phyloP scores from a whole-genome alignment of 768 basidiomycete species.

The Lactarius quietus region DNA sequence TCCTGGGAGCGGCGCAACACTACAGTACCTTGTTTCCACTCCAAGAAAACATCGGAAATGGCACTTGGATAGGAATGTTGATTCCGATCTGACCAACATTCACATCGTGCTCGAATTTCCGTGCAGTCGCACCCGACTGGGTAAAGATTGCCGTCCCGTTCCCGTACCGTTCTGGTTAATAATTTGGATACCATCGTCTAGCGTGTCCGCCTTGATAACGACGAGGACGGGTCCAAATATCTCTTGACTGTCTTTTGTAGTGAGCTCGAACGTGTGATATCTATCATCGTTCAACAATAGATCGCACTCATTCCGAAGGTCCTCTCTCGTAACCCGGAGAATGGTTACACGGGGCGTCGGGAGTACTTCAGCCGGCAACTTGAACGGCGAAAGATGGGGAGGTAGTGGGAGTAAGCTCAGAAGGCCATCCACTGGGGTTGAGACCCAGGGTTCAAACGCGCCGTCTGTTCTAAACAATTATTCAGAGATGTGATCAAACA shows the following conservation, averaged over 20 bases:
- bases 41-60: slow-evolving; percentile 93
- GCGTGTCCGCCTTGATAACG: slow-evolving; percentile 70
- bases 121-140: slow-evolving; percentile 90
- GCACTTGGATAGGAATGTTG: slow-evolving; percentile 91
- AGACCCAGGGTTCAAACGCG: slow-evolving; percentile 66
- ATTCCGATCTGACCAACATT: slow-evolving; percentile 93
- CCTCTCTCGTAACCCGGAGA: slow-evolving; percentile 19
- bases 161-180: slow-evolving; percentile 90
- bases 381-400: slow-evolving; percentile 34
- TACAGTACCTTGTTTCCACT: slow-evolving; percentile 91
- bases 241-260: slow-evolving; percentile 75
- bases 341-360: slow-evolving; percentile 36
- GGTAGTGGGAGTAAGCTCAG: slow-evolving; percentile 52
- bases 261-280: slow-evolving; percentile 53
- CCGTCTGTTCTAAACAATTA: slow-evolving; percentile 57
- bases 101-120: slow-evolving; percentile 85
- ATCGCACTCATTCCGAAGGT: slow-evolving; percentile 14
- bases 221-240: slow-evolving; percentile 93
- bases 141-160: slow-evolving; percentile 97
- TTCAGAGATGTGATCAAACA: slow-evolving; percentile 1
- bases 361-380: slow-evolving; percentile 29
- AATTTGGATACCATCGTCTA: slow-evolving; percentile 87
- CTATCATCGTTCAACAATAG: slow-evolving; percentile 28
- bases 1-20: slow-evolving; percentile 1
- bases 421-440: slow-evolving; percentile 44